Evolutionary conservation across 768 basidiomycete genomes (phyloP), one percentile per base, ranked within the genome.

Genomic region (Pisolithus tinctorius): DNA sequence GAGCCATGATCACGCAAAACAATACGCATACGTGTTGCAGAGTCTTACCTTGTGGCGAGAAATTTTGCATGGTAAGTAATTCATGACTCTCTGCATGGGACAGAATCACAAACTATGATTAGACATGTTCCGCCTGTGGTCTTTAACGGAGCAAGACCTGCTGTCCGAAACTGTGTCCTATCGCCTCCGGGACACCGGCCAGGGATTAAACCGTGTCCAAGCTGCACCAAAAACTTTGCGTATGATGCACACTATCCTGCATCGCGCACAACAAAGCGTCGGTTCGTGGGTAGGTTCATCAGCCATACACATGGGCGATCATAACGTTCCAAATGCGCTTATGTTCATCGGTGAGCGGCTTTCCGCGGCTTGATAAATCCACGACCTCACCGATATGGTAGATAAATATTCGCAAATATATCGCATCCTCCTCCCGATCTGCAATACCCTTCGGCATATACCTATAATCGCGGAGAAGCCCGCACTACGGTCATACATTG

Each of bases 331-430:
- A 13, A 67, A 67, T 53, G 87, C 90, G 3, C 74, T 92, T 45
- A 81, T 92, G 70, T 92, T 93, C 76, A 90, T 92, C 59, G 88
- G 78, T 76, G 57, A 52, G 61, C 44, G 11, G 37, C 10, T 48
- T 2, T 20, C 34, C 17, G 3, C 47, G 5, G 14, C 10, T 30
- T 11, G 7, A 25, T n/a, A 31, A 27, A 41, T 34, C 17, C 31
- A 27, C 10, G 25, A 13, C 3, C 14, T 6, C 7, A 0, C 41
- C 41, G 45, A 50, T 9, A 17, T 11, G 2, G 3, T 43, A 79
- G 79, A 93, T 77, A 93, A 93, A 64, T 93, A 93, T 69, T 89
- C 89, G 11, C 90, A 93, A 63, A 86, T 93, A 45, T 93, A 92
- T 69, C 86, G 90, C 58, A 93, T 93, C 62, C 80, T 92, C 20